Evolutionary conservation across 2,329 filamentous ascomycete genomes (phyloP), one percentile per base, ranked within the genome.

Genomic region (Herpotrichia juniperi): DNA sequence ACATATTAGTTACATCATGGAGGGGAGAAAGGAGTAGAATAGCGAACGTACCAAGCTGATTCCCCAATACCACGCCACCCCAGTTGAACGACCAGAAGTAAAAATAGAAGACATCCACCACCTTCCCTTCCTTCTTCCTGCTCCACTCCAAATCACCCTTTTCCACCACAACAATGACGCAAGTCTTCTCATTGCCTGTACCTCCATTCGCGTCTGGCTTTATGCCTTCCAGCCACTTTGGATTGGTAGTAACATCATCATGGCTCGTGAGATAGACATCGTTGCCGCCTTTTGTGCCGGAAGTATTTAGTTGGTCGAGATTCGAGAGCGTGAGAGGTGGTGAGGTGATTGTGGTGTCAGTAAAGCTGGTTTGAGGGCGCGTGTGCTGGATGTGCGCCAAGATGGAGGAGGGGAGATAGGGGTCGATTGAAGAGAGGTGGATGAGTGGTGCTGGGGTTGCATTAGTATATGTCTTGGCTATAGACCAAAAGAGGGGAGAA

Each of bases 71-170:
- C 5, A 68, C 74, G 28, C 81, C 79, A 16, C 81, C 82, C 62
- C 76, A 76, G 54, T 83, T 80, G 61, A 76, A 82, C 28, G 81
- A 77, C 56, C 80, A 83, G 60, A 85, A 86, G 56, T 83, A 84
- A 59, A 85, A 81, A 65, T 85, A 86, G 62, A 84, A 86, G 0
- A 76, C 83, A 71, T 86, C 82, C 1, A 84, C 67, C 1, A 71
- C 70, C 8, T 75, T 73, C 44, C 76, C 69, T 21, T 40, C 21
- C 26, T 28, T 17, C 34, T 37, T 37, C 4, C 34, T 17, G n/a
- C n/a, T n/a, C n/a, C n/a, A n/a, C 14, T 19, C 21, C n/a, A 28
- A 12, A 28, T 28, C 7, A 0, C 78, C 81, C 51, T 84, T 82
- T 50, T 86, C 78, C 42, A 79, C 79, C 2, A 84, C 75, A 21